A percentile compares a stretch with the other conserved stretches of the same genome.
These are phyloP conservation scores for Xylaria telfairii DNA, from an alignment of 495 filamentous ascomycete genomes.

Conservation along the genomic window DNA sequence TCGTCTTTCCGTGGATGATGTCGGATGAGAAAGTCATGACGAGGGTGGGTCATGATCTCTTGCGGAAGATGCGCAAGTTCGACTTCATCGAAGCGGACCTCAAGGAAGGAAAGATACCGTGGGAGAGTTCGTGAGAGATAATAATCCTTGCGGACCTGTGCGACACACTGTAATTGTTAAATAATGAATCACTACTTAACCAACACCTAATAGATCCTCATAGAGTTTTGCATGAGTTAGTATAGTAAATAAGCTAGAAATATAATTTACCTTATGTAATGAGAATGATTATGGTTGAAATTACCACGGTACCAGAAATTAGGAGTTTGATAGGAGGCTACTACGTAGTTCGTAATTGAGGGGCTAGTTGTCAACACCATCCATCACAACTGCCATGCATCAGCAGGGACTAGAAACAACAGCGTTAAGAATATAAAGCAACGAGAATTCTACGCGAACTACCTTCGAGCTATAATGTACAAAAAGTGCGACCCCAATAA, in stretches of 20 bases:
- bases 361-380: not conserved
- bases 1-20: slow-evolving; percentile 9
- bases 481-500: not conserved
- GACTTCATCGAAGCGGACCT: slow-evolving; percentile 10
- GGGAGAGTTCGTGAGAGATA: not conserved
- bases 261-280: not conserved
- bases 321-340: too few relatives aligned
- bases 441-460: not conserved
- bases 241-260: too few relatives aligned
- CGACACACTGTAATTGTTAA: not conserved
- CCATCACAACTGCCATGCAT: not conserved
- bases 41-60: not conserved
- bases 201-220: not conserved
- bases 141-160: not conserved
- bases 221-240: too few relatives aligned
- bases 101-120: slow-evolving; percentile 20
- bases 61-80: not conserved
- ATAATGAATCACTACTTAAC: not conserved
- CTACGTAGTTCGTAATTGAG: too few relatives aligned
- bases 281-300: too few relatives aligned
- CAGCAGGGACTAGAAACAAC: not conserved
- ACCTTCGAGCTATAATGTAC: not conserved
- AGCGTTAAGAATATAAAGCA: not conserved
- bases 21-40: not conserved
- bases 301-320: too few relatives aligned